Evolutionary conservation across 345 rosid genomes (phyloP).

Genomic region (Rhizophora apiculata): DNA sequence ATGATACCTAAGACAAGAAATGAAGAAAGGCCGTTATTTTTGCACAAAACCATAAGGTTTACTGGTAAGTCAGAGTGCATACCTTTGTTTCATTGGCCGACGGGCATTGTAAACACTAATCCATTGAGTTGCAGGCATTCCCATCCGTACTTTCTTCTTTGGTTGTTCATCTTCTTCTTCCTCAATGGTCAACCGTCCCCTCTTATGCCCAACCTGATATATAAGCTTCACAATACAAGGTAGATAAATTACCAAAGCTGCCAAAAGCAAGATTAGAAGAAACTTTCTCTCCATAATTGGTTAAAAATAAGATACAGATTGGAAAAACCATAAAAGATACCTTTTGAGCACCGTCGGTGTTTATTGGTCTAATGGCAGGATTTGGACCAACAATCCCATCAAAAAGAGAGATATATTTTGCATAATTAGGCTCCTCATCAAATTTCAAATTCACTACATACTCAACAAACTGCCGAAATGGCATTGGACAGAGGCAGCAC

Average conservation of each 20-base stretch:
- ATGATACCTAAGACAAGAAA: conserved; percentile 64
- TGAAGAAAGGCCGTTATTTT: conserved; percentile 9
- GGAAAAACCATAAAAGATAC: conserved; percentile 34
- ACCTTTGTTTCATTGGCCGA: conserved; percentile 97
- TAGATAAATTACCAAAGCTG: conserved; percentile 13
- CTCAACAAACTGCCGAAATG: conserved; percentile 88
- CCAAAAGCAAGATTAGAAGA: background rate
- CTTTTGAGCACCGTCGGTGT: conserved; percentile 98
- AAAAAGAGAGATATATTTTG: conserved; percentile 82
- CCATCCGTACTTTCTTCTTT: conserved; percentile 90
- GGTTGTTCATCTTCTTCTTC: conserved; percentile 93
- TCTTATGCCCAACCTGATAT: conserved; percentile 92
- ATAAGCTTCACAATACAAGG: conserved; percentile 62
- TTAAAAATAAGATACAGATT: background rate
- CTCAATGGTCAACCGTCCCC: conserved; percentile 81
- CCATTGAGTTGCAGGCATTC: conserved; percentile 99
- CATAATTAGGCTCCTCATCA: conserved; percentile 96
- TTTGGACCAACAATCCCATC: conserved; percentile 91
- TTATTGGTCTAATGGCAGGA: conserved; percentile 92
- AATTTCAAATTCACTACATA: conserved; percentile 87
- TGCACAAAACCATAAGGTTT: conserved; percentile 12
- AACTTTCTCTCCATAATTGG: background rate
- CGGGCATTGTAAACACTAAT: conserved; percentile 93
- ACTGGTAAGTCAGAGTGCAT: conserved; percentile 12
- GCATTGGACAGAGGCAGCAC: conserved; percentile 84